Evolutionary conservation across 1,139 yeast genomes (phyloP), one percentile per base, ranked within the genome.

Genomic region (Tardiomyces digboiensis): DNA sequence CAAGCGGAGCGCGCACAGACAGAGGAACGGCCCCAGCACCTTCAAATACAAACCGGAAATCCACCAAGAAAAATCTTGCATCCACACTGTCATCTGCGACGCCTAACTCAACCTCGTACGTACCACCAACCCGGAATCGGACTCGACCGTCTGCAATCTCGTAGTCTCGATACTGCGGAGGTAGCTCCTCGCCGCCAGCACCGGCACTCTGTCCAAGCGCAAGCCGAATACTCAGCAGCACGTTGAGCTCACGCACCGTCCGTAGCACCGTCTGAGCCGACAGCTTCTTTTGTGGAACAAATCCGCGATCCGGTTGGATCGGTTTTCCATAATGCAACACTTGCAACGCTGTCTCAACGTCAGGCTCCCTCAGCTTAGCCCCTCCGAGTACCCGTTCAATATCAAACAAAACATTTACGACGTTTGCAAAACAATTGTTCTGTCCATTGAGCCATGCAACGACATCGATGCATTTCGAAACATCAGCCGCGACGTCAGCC

Each of bases 331-430:
- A 71, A 37, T 80, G 74, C 42, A 88, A 68, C 1, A 91, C 96
- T 57, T 91, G 95, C 52, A 91, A 68, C 1, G 95, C 87, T 0
- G 97, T 88, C 38, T 79, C 74, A 29, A 91, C 63, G 61, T 91
- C 97, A 1, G 95, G 91, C 61, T 87, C 85, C 7, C 96, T 94
- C 47, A 89, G 66, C 57, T 87, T 86, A 1, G 97, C 97, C 18
- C 89, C 86, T 5, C 80, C 72, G 48, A 88, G 70, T 33, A 82
- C 78, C 37, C 80, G 76, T 52, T 83, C 82, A 43, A 76, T 77
- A 41, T 73, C 73, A 51, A 69, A 74, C 33, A 78, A 73, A 42
- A 70, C 84, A 80, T 72, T 76, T 41, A 71, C 72, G 45, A 82
- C 78, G 48, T 85, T 87, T 42, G 73, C 65, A 45, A 76, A 78